These are phyloP conservation scores for Phytophthora nicotianae DNA, from an alignment of 352 stramenopile genomes.

Conservation along the genomic window DNA sequence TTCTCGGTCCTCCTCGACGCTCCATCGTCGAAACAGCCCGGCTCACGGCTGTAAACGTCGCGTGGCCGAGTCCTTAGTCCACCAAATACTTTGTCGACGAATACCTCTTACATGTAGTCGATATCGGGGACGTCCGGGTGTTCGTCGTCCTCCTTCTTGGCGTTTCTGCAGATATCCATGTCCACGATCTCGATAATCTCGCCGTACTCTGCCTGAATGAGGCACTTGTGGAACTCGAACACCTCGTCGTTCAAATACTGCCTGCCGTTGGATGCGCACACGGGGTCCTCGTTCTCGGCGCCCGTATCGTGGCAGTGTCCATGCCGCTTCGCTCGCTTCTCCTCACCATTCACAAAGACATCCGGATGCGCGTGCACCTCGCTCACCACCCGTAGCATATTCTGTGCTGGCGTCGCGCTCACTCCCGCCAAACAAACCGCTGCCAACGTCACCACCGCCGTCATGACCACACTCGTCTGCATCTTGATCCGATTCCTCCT, in stretches of 20 bases:
- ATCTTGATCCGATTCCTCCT: slow-evolving; percentile 16
- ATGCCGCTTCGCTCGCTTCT: slow-evolving; percentile 36
- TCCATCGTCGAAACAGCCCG: slow-evolving; percentile 7
- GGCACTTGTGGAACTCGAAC: slow-evolving; percentile 60
- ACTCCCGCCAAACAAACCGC: slow-evolving; percentile 4
- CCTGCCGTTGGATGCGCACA: slow-evolving; percentile 62
- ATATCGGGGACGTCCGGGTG: slow-evolving; percentile 23
- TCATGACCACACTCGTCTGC: slow-evolving; percentile 19
- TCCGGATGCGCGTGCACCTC: slow-evolving; percentile 39
- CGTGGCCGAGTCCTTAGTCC: slow-evolving; percentile 1
- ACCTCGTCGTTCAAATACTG: slow-evolving; percentile 60
- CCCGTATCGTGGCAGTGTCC: slow-evolving; percentile 40
- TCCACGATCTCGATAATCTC: slow-evolving; percentile 43
- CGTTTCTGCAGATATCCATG: slow-evolving; percentile 49
- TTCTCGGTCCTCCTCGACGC: neutral
- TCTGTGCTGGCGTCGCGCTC: slow-evolving; percentile 8
- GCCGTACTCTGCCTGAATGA: slow-evolving; percentile 33
- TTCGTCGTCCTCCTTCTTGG: slow-evolving; percentile 36
- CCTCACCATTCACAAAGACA: slow-evolving; percentile 29
- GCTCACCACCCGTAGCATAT: slow-evolving; percentile 33
- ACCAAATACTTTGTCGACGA: slow-evolving; percentile 8
- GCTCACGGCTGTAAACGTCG: slow-evolving; percentile 5
- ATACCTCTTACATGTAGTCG: slow-evolving; percentile 21
- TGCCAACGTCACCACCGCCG: slow-evolving; percentile 7
- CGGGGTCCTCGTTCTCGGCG: slow-evolving; percentile 42